These are phyloP conservation scores for Hibiscus tridactylites DNA, from an alignment of 345 rosid genomes.

Conservation along the genomic window DNA sequence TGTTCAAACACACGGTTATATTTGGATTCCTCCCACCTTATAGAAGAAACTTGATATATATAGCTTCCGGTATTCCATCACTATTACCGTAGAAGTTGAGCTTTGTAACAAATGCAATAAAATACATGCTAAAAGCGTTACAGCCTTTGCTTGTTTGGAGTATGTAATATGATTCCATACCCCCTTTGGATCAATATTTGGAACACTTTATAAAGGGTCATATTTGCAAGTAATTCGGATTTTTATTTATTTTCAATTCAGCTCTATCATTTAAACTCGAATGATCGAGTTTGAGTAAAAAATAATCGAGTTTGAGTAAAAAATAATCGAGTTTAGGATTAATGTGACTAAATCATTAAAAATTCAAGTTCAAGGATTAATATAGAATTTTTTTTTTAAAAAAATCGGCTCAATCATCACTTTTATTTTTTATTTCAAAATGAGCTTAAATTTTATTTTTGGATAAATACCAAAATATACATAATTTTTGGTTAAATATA, in stretches of 20 bases:
- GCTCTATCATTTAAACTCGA: too few relatives aligned
- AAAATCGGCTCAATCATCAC: too few relatives aligned
- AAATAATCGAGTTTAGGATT: too few relatives aligned
- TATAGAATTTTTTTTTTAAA: too few relatives aligned
- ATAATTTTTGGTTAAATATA: too few relatives aligned
- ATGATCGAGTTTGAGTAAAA: too few relatives aligned
- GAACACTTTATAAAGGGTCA: neutral
- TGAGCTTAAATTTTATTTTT: too few relatives aligned
- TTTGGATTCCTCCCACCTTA: slow-evolving; percentile 93
- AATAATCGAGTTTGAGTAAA: too few relatives aligned
- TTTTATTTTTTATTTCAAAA: too few relatives aligned
- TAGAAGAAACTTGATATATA: slow-evolving; percentile 21
- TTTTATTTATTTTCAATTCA: neutral
- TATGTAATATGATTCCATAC: neutral
- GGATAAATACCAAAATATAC: too few relatives aligned
- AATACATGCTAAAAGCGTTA: neutral
- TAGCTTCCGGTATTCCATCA: neutral
- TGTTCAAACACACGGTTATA: slow-evolving; percentile 89
- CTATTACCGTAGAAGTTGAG: neutral
- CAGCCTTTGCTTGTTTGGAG: neutral
- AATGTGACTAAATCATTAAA: too few relatives aligned
- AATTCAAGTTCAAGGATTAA: too few relatives aligned
- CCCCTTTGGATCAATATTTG: neutral
- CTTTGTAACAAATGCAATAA: slow-evolving; percentile 11
- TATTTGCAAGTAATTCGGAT: neutral